phyloP scores from a whole-genome alignment of 352 stramenopile genomes.

The Pythium brassicae region DNA sequence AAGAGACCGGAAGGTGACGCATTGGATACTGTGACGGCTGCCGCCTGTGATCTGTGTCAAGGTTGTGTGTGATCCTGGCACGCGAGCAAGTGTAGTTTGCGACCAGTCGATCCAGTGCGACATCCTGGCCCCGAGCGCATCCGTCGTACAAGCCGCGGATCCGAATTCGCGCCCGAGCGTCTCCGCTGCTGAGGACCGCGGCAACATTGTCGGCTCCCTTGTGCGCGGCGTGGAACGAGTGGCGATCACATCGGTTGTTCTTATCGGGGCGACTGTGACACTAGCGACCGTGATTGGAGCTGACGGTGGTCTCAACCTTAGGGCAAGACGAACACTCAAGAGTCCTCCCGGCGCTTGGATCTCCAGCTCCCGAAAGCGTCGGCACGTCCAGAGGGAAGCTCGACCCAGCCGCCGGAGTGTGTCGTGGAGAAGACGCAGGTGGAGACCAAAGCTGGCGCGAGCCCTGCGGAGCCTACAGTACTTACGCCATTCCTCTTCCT shows the following conservation, averaged over 20 bases:
- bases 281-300: not conserved
- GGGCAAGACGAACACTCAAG: not conserved
- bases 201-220: not conserved
- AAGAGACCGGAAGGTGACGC: slow-evolving; percentile 4
- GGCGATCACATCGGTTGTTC: not conserved
- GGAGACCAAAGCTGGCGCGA: no score
- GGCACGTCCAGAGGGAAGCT: not conserved
- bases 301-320: not conserved
- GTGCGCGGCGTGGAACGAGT: not conserved
- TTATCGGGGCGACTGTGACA: not conserved
- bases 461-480: no score
- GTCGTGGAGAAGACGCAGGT: no score
- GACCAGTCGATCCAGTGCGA: slow-evolving; percentile 14
- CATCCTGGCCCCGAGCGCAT: not conserved
- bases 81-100: slow-evolving; percentile 6
- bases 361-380: slow-evolving; percentile 4
- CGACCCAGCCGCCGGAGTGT: not conserved
- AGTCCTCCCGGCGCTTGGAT: not conserved
- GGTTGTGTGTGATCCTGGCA: not conserved
- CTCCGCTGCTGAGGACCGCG: not conserved
- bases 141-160: not conserved
- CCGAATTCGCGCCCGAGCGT: not conserved
- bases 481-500: not conserved
- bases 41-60: not conserved
- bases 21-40: not conserved